These are phyloP conservation scores for Coemansia sp. DNA, from an alignment of 192 early-diverging fungal species.

Conservation along the genomic window DNA sequence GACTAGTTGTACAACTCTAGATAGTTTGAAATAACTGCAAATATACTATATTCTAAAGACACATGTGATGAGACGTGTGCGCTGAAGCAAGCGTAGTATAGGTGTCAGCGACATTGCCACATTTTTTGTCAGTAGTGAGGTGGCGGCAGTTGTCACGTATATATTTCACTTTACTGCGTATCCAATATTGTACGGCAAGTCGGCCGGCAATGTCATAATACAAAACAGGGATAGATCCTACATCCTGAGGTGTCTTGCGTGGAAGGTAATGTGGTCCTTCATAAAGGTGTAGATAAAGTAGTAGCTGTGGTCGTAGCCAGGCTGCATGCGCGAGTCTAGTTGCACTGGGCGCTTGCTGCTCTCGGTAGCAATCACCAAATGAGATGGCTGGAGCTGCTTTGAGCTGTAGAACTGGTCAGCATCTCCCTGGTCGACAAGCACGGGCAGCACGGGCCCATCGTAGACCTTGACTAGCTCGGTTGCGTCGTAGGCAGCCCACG, in stretches of 20 bases:
- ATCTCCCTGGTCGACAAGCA: conserved; percentile 69
- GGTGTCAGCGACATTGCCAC: not conserved
- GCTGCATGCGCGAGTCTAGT: conserved; percentile 70
- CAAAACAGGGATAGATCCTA: not conserved
- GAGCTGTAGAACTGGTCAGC: conserved; percentile 69
- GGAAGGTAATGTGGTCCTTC: conserved; percentile 77
- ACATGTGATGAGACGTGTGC: not conserved
- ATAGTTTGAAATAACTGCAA: not conserved
- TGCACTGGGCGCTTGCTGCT: conserved; percentile 44
- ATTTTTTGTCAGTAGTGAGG: not conserved
- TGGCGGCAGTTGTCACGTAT: not conserved
- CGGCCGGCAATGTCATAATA: not conserved
- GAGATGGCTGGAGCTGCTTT: conserved; percentile 67
- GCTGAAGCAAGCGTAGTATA: not conserved
- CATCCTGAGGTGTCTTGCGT: conserved; percentile 60
- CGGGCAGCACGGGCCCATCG: conserved; percentile 39
- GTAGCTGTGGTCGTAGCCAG: conserved; percentile 89
- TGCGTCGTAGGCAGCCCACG: conserved; percentile 78
- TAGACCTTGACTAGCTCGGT: conserved; percentile 67
- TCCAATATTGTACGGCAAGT: not conserved
- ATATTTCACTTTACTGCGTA: conserved; percentile 4
- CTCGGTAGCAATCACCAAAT: conserved; percentile 60
- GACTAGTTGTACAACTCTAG: not conserved
- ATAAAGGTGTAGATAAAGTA: conserved; percentile 84
- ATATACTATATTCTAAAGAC: not conserved